Evolutionary conservation across 2,329 filamentous ascomycete genomes (phyloP).

Genomic region (Phialocephala subalpina): DNA sequence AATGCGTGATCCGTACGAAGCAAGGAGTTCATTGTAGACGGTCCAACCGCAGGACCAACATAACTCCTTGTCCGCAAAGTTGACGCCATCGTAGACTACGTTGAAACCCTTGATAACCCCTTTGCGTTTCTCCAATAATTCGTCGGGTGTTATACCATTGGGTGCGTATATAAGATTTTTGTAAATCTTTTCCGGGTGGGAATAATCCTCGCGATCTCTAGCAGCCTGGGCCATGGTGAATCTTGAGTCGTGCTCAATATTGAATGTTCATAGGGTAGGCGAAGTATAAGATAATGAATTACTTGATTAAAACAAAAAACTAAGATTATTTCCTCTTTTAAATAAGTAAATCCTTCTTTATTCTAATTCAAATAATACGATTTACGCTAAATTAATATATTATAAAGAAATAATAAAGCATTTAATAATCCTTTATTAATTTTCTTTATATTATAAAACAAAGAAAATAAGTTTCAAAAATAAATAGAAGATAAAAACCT

Average conservation of each 20-base stretch:
- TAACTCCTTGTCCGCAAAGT: constrained; percentile 6
- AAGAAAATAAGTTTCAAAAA: too few species aligned
- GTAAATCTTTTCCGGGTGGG: constrained; percentile 3
- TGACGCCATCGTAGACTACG: not conserved
- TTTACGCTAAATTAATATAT: not conserved
- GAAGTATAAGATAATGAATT: too few species aligned
- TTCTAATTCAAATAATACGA: too few species aligned
- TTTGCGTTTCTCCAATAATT: not conserved
- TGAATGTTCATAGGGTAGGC: too few species aligned
- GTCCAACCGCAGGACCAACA: constrained; percentile 30
- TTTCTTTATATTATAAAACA: not conserved
- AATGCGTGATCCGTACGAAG: constrained; percentile 29
- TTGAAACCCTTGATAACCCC: not conserved
- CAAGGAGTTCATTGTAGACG: constrained; percentile 3
- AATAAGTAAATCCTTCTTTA: too few species aligned
- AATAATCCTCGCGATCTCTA: constrained; percentile 2
- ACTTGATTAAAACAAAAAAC: too few species aligned
- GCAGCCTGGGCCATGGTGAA: not conserved
- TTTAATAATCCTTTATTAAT: not conserved
- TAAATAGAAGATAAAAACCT: too few species aligned
- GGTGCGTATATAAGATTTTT: not conserved
- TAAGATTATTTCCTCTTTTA: too few species aligned
- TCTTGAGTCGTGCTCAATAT: not conserved
- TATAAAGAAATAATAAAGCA: not conserved
- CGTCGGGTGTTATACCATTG: not conserved